Base-by-base conservation (phyloP, 768 basidiomycete species). In the Leccinum arenicola region DNA sequence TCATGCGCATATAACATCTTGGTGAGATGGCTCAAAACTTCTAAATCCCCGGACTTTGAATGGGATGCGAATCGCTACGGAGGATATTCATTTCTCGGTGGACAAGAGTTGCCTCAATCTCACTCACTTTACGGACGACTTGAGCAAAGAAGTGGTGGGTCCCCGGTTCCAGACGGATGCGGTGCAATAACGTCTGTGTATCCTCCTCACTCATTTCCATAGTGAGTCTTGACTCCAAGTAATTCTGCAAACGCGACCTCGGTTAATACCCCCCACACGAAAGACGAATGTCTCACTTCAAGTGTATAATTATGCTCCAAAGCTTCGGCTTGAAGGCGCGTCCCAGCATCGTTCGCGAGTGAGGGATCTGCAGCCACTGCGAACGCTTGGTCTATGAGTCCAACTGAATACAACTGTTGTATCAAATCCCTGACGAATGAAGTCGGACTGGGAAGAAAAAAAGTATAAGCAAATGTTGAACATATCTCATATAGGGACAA, bases 1-100 rank as follows among this genome's bases (percentile, higher is more conserved):
- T 86, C 84, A 55, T 84, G 78, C 14, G 77, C 75, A 61, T 82
- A 85, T 10, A 93, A 77, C 21, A 85, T 69, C 68, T 82, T 85
- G 70, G 87, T 90, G n/a, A 89, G 73, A 64, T 84, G 82, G 54
- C 90, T 84, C 45, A 93, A 75, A 15, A 83, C 73, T 68, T 92
- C 90, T 5, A 89, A 78, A 59, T 93, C 89, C 36, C 82, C 74
- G 19, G 80, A 73, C 29, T 74, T 75, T 9, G 82, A 76, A 23
- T 83, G 77, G 8, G 75, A 71, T n/a, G 76, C 72, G 65, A 90
- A 88, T 38, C 83, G 80, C 91, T 93, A 64, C 47, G 52, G 55
- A 59, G 49, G 55, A 59, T 23, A 33, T 35, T 53, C n/a, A 40
- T 58, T 23, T 19, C 19, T 23, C 43, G 52, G 14, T n/a, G 23